Conservation (phyloP, 208 protist genomes). For the Leishmania gerbilli region DNA sequence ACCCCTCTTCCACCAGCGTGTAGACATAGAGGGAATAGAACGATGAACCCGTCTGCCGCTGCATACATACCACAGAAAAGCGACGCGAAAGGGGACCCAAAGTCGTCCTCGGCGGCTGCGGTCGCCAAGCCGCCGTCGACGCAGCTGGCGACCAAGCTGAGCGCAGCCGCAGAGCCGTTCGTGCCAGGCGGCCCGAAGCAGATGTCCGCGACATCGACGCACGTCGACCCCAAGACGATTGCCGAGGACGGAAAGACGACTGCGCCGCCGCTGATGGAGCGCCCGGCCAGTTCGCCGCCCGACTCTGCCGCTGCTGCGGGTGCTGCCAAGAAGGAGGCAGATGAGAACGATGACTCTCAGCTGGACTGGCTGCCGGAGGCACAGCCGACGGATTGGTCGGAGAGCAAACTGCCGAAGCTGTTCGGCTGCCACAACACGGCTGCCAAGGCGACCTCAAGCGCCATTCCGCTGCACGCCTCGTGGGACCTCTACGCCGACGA, state of each 20-base stretch:
- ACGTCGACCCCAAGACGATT: constrained; percentile 5
- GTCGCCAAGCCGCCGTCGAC: constrained; percentile 11
- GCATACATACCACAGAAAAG: constrained; percentile 48
- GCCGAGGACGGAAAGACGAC: background rate
- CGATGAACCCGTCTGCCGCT: constrained; percentile 61
- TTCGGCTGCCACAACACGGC: constrained; percentile 70
- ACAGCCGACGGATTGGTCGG: constrained; percentile 39
- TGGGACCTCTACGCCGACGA: constrained; percentile 88
- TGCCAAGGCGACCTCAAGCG: constrained; percentile 46
- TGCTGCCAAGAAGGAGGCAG: constrained; percentile 19
- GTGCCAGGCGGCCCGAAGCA: constrained; percentile 41
- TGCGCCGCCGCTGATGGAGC: constrained; percentile 7
- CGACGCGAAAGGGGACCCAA: constrained; percentile 3
- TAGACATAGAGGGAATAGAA: constrained; percentile 1
- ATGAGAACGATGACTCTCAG: constrained; percentile 32
- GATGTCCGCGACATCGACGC: constrained; percentile 4
- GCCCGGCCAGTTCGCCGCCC: background rate
- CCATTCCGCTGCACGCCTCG: constrained; percentile 61
- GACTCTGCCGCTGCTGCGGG: constrained; percentile 7
- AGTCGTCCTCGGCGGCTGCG: background rate
- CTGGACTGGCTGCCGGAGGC: constrained; percentile 44
- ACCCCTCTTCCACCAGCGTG: background rate
- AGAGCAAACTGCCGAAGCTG: constrained; percentile 54
- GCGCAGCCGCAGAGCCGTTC: constrained; percentile 61
- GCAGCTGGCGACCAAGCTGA: constrained; percentile 45